A percentile compares a stretch with the other conserved stretches of the same genome.
phyloP scores from a whole-genome alignment of 1,139 yeast species.

The Yamadazyma membranifaciens region DNA sequence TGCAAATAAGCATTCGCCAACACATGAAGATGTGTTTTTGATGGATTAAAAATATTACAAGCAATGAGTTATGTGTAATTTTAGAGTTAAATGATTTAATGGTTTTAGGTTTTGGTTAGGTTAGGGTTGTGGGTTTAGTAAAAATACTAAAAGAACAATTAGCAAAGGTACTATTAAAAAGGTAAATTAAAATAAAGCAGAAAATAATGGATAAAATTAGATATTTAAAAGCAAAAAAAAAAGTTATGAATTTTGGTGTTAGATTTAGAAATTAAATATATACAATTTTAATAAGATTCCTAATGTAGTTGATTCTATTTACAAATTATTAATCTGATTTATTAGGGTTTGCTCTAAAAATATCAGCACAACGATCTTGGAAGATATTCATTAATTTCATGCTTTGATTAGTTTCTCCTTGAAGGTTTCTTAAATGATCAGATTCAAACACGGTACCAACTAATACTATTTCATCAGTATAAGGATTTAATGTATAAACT shows the following conservation, averaged over 20 bases:
- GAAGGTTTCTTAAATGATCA: constrained; percentile 38
- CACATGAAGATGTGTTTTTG: constrained; percentile 16
- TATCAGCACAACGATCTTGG: constrained; percentile 28
- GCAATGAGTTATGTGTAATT: too few species aligned
- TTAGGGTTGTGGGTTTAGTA: too few species aligned
- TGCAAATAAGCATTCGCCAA: constrained; percentile 3
- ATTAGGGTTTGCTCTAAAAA: constrained; percentile 28
- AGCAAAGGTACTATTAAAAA: too few species aligned
- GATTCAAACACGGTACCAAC: constrained; percentile 85
- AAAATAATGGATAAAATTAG: neutral
- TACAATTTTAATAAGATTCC: neutral
- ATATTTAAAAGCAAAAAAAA: neutral
- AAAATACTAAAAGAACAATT: too few species aligned
- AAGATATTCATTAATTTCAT: constrained; percentile 26
- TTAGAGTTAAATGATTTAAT: neutral
- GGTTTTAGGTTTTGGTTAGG: neutral
- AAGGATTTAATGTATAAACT: constrained; percentile 75
- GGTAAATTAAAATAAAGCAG: too few species aligned
- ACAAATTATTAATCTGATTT: constrained; percentile 1
- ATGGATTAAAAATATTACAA: constrained; percentile 27
- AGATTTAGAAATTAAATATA: constrained; percentile 1
- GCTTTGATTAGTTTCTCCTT: constrained; percentile 28
- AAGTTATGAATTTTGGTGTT: too few species aligned
- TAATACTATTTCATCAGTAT: constrained; percentile 59
- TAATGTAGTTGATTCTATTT: neutral